Evolutionary conservation across 2,329 filamentous ascomycete species (phyloP).

Genomic region (Paraphaeosphaeria minitans): DNA sequence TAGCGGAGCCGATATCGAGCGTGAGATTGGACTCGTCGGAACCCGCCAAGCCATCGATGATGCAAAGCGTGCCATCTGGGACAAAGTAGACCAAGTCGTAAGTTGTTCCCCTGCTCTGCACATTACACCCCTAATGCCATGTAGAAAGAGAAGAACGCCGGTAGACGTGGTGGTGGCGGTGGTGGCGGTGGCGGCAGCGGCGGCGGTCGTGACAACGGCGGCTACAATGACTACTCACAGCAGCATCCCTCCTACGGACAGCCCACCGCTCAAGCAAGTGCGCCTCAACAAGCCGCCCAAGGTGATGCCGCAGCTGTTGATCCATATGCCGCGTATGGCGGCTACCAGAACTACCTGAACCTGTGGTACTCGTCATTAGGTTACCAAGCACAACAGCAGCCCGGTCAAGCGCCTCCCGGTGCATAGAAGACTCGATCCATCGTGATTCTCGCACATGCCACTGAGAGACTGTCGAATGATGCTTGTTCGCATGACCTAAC

Average conservation of each 20-base stretch:
- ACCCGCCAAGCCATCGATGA: conserved; percentile 75
- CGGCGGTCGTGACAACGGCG: conserved; percentile 46
- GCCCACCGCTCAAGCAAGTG: conserved; percentile 37
- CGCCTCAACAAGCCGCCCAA: conserved; percentile 40
- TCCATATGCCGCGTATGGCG: conserved; percentile 78
- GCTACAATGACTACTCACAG: conserved; percentile 55
- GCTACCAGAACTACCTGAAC: conserved; percentile 79
- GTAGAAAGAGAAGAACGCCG: conserved; percentile 55
- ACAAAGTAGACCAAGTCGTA: conserved; percentile 90
- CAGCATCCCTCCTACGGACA: conserved; percentile 48
- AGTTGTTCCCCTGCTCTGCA: conserved; percentile 44
- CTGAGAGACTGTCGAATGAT: conserved; percentile 44
- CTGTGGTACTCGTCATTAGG: conserved; percentile 78
- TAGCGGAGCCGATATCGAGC: conserved; percentile 77
- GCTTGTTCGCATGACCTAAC: conserved; percentile 46
- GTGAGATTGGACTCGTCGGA: conserved; percentile 86
- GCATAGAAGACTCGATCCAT: conserved; percentile 37
- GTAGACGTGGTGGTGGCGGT: conserved; percentile 41
- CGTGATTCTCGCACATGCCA: conserved; percentile 44
- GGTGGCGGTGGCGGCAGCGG: conserved; percentile 29
- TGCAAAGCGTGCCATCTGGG: conserved; percentile 84
- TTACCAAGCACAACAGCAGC: conserved; percentile 50
- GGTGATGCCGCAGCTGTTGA: conserved; percentile 56
- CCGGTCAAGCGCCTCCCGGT: conserved; percentile 40
- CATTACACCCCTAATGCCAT: conserved; percentile 22